Conservation (phyloP, 306 rosid species). For the Vigna hirtella region DNA sequence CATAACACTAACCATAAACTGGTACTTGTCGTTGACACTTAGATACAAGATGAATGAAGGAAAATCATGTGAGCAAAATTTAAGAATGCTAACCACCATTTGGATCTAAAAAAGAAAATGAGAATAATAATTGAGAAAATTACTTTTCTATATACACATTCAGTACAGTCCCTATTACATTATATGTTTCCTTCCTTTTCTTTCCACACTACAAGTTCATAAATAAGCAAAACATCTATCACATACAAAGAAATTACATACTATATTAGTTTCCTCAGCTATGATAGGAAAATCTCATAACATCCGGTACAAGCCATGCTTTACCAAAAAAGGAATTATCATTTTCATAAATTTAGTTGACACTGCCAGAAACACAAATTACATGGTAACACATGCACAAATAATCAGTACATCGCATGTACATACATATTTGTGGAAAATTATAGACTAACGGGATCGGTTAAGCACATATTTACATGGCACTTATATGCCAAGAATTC, state of each 20-base stretch:
- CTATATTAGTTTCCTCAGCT: neutral
- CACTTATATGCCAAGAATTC: too few species aligned
- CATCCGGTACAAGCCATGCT: neutral
- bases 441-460: too few species aligned
- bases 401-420: too few species aligned
- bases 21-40: neutral
- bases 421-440: too few species aligned
- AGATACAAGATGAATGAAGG: constrained; percentile 31
- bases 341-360: constrained; percentile 15
- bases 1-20: neutral
- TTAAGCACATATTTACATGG: too few species aligned
- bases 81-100: constrained; percentile 24
- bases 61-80: constrained; percentile 20
- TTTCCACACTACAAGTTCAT: neutral
- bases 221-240: neutral
- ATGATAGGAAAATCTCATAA: neutral
- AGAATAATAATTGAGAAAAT: neutral
- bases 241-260: constrained; percentile 16
- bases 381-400: too few species aligned
- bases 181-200: constrained; percentile 12
- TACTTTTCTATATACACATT: neutral
- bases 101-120: neutral
- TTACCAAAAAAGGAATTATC: neutral
- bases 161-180: neutral
- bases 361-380: constrained; percentile 7